Percentiles rank a stretch among this genome's conserved stretches.
Evolutionary conservation across 306 rosid genomes (phyloP).

Genomic region (Sicyos baderoa): DNA sequence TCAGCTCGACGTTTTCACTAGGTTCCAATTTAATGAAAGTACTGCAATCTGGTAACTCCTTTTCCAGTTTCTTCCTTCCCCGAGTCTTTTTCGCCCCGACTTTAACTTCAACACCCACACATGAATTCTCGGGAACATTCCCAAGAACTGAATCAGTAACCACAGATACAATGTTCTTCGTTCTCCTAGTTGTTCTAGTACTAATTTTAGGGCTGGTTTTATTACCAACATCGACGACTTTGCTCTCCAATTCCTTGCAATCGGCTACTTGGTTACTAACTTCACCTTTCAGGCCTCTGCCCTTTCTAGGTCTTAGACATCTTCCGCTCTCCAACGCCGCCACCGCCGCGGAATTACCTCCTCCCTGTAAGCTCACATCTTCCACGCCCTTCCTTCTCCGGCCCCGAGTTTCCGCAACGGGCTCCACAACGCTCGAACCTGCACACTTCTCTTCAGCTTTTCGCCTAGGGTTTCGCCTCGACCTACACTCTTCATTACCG

Average conservation of each 20-base stretch:
- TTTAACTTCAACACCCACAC: slow-evolving; percentile 25
- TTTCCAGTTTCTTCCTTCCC: slow-evolving; percentile 27
- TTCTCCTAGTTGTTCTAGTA: slow-evolving; percentile 23
- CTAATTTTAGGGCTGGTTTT: slow-evolving; percentile 9
- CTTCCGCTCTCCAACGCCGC: slow-evolving; percentile 3
- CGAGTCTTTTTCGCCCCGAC: slow-evolving; percentile 28
- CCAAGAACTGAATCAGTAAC: slow-evolving; percentile 7
- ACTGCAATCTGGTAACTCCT: slow-evolving; percentile 18
- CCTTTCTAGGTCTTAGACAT: slow-evolving; percentile 26
- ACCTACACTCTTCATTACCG: slow-evolving; percentile 16
- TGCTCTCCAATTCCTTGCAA: neutral
- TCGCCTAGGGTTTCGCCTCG: slow-evolving; percentile 45
- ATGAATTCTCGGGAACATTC: slow-evolving; percentile 24
- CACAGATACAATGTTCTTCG: slow-evolving; percentile 21
- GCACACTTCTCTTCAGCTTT: slow-evolving; percentile 19
- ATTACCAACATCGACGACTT: neutral
- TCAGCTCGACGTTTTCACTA: slow-evolving; percentile 3
- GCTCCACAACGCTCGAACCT: neutral
- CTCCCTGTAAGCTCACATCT: slow-evolving; percentile 7
- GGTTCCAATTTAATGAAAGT: slow-evolving; percentile 17
- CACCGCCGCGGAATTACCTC: slow-evolving; percentile 3
- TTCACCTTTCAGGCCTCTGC: slow-evolving; percentile 23
- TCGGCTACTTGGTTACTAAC: slow-evolving; percentile 12
- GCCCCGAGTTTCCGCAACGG: slow-evolving; percentile 12
- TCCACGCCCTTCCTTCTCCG: slow-evolving; percentile 25